Percentiles rank a stretch among this genome's conserved stretches.
Conservation (phyloP, 2,329 filamentous ascomycete genomes). For the Penicillium sp. region DNA sequence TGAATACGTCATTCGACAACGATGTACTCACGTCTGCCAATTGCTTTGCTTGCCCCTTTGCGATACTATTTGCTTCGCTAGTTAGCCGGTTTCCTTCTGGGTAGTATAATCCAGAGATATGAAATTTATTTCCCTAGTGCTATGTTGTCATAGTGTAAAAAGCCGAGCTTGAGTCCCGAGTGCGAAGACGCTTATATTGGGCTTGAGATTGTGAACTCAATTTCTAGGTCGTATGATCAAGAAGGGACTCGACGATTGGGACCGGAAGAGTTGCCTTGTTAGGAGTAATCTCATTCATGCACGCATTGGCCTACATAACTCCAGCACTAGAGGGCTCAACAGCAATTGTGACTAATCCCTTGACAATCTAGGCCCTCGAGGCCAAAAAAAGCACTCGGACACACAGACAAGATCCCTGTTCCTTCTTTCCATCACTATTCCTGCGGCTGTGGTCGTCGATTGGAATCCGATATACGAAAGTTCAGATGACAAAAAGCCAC, state of each 20-base stretch:
- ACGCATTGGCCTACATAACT: background rate
- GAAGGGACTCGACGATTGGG: background rate
- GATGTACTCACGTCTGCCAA: constrained; percentile 4
- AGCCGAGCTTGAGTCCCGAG: background rate
- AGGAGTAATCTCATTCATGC: background rate
- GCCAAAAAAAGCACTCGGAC: background rate
- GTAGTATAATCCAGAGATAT: constrained; percentile 7
- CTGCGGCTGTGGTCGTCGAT: background rate
- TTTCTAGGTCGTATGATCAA: background rate
- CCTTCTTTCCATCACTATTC: background rate
- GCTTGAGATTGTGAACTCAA: background rate
- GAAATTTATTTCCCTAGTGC: background rate
- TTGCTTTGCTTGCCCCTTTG: background rate
- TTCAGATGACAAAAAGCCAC: background rate
- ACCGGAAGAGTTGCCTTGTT: background rate
- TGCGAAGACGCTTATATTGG: background rate
- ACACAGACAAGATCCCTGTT: background rate
- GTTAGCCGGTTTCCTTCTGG: constrained; percentile 9
- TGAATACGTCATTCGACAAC: constrained; percentile 4
- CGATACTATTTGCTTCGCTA: constrained; percentile 4
- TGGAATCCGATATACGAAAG: constrained; percentile 1
- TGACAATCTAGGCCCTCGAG: background rate
- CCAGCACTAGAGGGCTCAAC: background rate
- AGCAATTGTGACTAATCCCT: background rate
- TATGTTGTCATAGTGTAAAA: background rate